Percentiles rank a stretch among this genome's conserved stretches.
These are phyloP conservation scores for Sugiyamaella japonica DNA, from an alignment of 1,139 yeast species.

Conservation along the genomic window DNA sequence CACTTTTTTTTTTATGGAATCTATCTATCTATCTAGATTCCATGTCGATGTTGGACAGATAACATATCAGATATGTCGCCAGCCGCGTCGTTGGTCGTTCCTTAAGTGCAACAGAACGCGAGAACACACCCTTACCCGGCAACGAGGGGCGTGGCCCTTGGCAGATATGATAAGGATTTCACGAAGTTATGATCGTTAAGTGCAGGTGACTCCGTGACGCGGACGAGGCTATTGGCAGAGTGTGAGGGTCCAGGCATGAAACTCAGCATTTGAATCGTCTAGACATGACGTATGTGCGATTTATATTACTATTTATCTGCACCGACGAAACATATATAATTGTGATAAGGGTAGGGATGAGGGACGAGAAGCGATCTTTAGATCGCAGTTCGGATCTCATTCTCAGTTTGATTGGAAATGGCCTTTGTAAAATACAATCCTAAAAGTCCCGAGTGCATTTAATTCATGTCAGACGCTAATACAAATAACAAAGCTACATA, in stretches of 20 bases:
- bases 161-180: neutral
- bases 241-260: neutral
- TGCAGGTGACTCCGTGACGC: slow-evolving; percentile 14
- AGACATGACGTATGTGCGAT: neutral
- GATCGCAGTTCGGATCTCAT: no score
- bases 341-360: no score
- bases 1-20: neutral
- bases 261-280: neutral
- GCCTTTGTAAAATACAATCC: no score
- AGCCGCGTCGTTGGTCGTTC: neutral
- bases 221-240: neutral
- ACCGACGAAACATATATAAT: no score
- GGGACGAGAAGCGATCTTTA: no score
- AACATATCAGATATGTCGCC: neutral
- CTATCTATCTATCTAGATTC: neutral
- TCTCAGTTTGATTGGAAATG: no score
- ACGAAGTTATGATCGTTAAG: slow-evolving; percentile 4
- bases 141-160: neutral
- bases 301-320: no score
- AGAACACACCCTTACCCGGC: slow-evolving; percentile 10
- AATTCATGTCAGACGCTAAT: no score
- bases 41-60: neutral
- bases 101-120: slow-evolving; percentile 24
- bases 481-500: no score
- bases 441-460: no score